Base-by-base conservation (phyloP, 164 flowering plant species). In the Umbellularia californica region DNA sequence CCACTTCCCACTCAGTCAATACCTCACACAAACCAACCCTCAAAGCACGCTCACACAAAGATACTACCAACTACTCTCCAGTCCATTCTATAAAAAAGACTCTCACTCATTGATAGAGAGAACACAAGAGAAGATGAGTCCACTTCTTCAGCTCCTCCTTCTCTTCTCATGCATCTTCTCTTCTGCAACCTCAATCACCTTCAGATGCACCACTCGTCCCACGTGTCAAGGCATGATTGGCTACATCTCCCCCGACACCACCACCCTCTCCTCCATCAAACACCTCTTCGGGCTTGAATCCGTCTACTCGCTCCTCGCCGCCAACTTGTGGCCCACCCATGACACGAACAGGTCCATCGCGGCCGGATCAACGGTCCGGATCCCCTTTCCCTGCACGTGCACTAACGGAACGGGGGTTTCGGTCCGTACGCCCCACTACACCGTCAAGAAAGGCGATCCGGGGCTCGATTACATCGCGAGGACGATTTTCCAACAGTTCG, bases 381-480 rank as follows among this genome's bases (percentile, higher is more conserved):
- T 91, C 75, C 93, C 92, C 68, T 82, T 91, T 84, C 81, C 85
- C 13, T 91, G 96, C 81, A 2, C 13, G 55, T 91, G 96, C 88
- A 3, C n/a, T 58, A 81, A 86, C 80, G 87, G 85, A 25, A 80
- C 82, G 60, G 93, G 96, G 1, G 28, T 76, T 50, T 88, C 96
- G 35, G 14, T 77, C 76, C 9, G 60, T 1, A 25, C 27, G 27
- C 27, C 27, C 27, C 0, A 1, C 27, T 25, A 25, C 27, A 25
- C 27, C 1, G 1, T 25, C 27, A 25, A 25, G 27, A 25, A 25
- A 25, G 27, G 27, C 1, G 27, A 25, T 1, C 27, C 1, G 27
- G 27, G 27, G 1, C 27, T 25, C 1, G 27, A 25, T 79, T 78
- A 76, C 65, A 91, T 91, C 30, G 93, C 93, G 3, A 51, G 25